A percentile compares a stretch with the other conserved stretches of the same genome.
These are phyloP conservation scores for Talaromyces sp. DNA, from an alignment of 2,329 filamentous ascomycete genomes.

Conservation along the genomic window DNA sequence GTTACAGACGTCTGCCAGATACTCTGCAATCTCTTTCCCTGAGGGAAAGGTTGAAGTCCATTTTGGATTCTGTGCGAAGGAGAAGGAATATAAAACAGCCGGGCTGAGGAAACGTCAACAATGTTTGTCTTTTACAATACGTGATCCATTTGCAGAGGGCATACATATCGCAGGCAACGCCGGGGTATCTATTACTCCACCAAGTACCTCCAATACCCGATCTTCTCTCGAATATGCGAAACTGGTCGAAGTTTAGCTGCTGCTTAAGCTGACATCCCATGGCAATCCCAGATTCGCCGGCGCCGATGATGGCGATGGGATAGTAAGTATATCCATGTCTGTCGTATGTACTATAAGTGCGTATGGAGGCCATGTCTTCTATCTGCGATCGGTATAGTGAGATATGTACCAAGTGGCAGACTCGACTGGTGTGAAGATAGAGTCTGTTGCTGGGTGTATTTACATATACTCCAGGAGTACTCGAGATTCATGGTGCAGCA, in stretches of 20 bases:
- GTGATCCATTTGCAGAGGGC: not conserved
- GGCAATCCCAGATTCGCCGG: slow-evolving; percentile 61
- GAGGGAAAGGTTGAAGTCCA: slow-evolving; percentile 52
- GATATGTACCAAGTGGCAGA: not conserved
- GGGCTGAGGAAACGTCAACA: slow-evolving; percentile 41
- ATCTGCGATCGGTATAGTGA: not conserved
- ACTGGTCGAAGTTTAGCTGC: slow-evolving; percentile 57
- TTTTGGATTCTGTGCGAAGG: slow-evolving; percentile 52
- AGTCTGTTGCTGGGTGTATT: not conserved
- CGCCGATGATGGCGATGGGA: slow-evolving; percentile 58
- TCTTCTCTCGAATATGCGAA: slow-evolving; percentile 60
- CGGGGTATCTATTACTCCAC: slow-evolving; percentile 62
- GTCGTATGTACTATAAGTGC: slow-evolving; percentile 38
- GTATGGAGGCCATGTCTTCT: slow-evolving; percentile 31
- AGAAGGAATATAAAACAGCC: slow-evolving; percentile 56
- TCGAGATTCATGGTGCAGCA: not conserved
- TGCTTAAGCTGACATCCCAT: slow-evolving; percentile 59
- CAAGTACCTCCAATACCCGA: slow-evolving; percentile 61
- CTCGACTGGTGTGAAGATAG: not conserved
- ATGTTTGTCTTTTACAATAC: not conserved
- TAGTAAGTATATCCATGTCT: slow-evolving; percentile 44
- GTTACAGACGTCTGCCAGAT: slow-evolving; percentile 53
- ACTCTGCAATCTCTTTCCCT: slow-evolving; percentile 51
- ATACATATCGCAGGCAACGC: slow-evolving; percentile 56
- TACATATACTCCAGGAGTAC: not conserved